Evolutionary conservation across 192 early-diverging fungal genomes (phyloP).

Genomic region (Podila horticola): DNA sequence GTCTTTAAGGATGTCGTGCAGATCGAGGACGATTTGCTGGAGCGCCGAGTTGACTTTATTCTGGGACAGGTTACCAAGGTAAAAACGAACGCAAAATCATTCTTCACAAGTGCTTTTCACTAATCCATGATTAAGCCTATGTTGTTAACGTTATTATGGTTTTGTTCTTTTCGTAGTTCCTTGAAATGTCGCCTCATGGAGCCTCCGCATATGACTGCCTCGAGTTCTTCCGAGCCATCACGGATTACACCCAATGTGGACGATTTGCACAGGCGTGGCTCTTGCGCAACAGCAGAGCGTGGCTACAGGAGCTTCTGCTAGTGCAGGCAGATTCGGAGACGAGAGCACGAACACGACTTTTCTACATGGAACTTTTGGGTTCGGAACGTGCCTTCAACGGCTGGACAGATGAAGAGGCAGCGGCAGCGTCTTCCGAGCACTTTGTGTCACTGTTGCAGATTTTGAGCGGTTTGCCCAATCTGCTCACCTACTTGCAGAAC

Average conservation of each 20-base stretch:
- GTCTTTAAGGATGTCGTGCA: slow-evolving; percentile 38
- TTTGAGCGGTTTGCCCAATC: slow-evolving; percentile 19
- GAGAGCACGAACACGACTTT: slow-evolving; percentile 24
- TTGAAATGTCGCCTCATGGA: slow-evolving; percentile 34
- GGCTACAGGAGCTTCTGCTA: slow-evolving; percentile 38
- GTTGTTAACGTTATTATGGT: not conserved
- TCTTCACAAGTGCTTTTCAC: not conserved
- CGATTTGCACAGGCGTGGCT: slow-evolving; percentile 32
- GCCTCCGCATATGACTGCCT: slow-evolving; percentile 31
- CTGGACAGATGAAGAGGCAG: slow-evolving; percentile 36
- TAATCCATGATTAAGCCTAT: not conserved
- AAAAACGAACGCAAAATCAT: not conserved
- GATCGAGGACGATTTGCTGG: slow-evolving; percentile 13
- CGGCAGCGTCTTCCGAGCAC: slow-evolving; percentile 6
- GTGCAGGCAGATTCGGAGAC: slow-evolving; percentile 27
- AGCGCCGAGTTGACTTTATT: slow-evolving; percentile 23
- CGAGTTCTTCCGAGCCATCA: slow-evolving; percentile 41
- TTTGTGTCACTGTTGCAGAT: slow-evolving; percentile 25
- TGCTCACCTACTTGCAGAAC: slow-evolving; percentile 13
- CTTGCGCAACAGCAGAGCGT: slow-evolving; percentile 15
- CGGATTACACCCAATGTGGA: slow-evolving; percentile 41
- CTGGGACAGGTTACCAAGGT: slow-evolving; percentile 33
- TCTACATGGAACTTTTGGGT: slow-evolving; percentile 45
- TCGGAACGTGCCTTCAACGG: slow-evolving; percentile 49
- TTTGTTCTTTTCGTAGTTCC: slow-evolving; percentile 7